phyloP scores from a whole-genome alignment of 1,284 basidiomycete genomes.

The Chalciporus sp. region DNA sequence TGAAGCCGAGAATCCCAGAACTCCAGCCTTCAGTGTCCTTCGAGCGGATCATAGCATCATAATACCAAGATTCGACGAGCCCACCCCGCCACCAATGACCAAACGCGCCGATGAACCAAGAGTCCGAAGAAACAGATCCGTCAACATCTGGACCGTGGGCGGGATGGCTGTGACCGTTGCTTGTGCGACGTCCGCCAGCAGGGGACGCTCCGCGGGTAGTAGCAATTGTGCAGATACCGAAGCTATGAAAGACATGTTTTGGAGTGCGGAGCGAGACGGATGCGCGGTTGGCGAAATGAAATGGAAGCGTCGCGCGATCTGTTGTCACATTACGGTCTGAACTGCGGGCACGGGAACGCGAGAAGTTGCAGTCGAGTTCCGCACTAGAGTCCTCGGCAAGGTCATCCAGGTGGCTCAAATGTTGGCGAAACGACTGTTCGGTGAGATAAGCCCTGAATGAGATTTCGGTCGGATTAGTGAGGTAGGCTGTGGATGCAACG shows the following conservation, averaged over 20 bases:
- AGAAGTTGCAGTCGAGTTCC: slow-evolving; percentile 38
- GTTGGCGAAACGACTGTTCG: slow-evolving; percentile 92
- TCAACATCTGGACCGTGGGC: slow-evolving; percentile 40
- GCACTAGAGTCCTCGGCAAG: slow-evolving; percentile 48
- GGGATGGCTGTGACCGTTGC: slow-evolving; percentile 20
- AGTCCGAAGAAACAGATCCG: slow-evolving; percentile 61
- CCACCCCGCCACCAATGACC: slow-evolving; percentile 87
- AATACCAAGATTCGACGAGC: slow-evolving; percentile 69
- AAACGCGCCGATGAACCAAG: slow-evolving; percentile 87
- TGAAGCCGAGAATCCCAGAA: slow-evolving; percentile 72
- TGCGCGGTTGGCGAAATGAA: slow-evolving; percentile 90
- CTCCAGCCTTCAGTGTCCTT: slow-evolving; percentile 75
- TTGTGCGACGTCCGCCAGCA: slow-evolving; percentile 15
- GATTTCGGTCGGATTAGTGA: slow-evolving; percentile 90
- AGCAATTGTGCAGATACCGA: slow-evolving; percentile 86
- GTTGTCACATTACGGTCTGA: slow-evolving; percentile 15
- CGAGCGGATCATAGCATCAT: slow-evolving; percentile 60
- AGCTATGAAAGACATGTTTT: slow-evolving; percentile 84
- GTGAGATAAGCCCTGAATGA: slow-evolving; percentile 94
- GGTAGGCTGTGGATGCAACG: slow-evolving; percentile 66
- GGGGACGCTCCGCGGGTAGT: slow-evolving; percentile 35
- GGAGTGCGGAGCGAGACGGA: slow-evolving; percentile 92
- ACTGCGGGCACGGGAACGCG: slow-evolving; percentile 37
- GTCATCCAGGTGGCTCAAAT: slow-evolving; percentile 86
- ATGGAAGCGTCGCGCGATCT: slow-evolving; percentile 47